Conservation (phyloP, 768 basidiomycete species). For the Porpolomopsis calyptriformis region DNA sequence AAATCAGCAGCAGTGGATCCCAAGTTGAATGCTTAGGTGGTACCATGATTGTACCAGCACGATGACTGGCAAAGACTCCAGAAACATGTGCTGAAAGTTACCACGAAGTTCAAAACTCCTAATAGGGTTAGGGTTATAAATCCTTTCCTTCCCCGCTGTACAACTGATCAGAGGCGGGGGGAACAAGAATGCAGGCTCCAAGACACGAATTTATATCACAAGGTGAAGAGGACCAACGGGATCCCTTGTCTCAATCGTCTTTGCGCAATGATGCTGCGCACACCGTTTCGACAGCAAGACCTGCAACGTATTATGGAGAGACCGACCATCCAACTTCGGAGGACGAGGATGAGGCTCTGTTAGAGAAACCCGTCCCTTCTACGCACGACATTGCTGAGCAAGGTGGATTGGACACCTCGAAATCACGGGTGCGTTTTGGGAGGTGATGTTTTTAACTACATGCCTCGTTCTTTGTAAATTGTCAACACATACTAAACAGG, state of each 20-base stretch:
- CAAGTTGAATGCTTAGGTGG: conserved; percentile 48
- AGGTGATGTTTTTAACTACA: neutral
- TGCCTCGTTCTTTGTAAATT: neutral
- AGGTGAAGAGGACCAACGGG: conserved; percentile 5
- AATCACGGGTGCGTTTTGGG: neutral
- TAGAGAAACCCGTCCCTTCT: conserved; percentile 33
- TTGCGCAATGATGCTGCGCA: conserved; percentile 5
- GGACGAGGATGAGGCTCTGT: conserved; percentile 48
- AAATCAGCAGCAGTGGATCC: conserved; percentile 84
- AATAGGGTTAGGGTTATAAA: neutral
- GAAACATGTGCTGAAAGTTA: neutral
- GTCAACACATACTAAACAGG: no score
- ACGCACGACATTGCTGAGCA: conserved; percentile 23
- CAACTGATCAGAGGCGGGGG: no score
- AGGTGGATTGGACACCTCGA: conserved; percentile 8
- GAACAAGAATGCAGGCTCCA: no score
- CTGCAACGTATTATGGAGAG: conserved; percentile 55
- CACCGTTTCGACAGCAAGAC: conserved; percentile 11
- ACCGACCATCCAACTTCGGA: conserved; percentile 76
- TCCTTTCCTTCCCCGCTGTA: neutral
- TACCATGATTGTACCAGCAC: conserved; percentile 18
- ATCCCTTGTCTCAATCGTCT: conserved; percentile 1
- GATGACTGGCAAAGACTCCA: neutral
- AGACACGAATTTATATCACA: conserved; percentile 9
- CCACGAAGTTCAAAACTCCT: neutral